A percentile compares a stretch with the other conserved stretches of the same genome.
These are phyloP conservation scores for Arctostaphylos glauca DNA, from an alignment of 148 eudicot genomes.

Conservation along the genomic window DNA sequence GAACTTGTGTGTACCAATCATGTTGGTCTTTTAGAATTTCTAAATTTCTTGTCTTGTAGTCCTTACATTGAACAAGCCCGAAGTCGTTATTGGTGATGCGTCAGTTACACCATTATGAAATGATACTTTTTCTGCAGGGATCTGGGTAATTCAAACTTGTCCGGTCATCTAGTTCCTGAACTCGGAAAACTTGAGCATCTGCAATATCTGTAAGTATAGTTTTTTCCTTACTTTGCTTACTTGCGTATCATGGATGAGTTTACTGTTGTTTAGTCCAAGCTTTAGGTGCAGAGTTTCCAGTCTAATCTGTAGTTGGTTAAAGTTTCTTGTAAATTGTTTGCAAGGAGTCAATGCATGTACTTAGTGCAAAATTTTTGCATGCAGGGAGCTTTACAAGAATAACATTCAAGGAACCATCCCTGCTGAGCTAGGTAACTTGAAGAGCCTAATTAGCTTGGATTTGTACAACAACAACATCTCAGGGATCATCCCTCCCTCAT, in stretches of 20 bases:
- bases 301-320: not conserved
- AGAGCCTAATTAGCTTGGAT: slow-evolving; percentile 81
- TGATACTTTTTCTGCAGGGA: slow-evolving; percentile 52
- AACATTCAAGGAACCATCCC: slow-evolving; percentile 73
- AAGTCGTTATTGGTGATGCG: not conserved
- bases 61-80: not conserved
- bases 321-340: not conserved
- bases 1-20: not conserved
- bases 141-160: slow-evolving; percentile 78
- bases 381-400: slow-evolving; percentile 83
- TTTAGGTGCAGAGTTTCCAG: not conserved
- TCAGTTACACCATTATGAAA: not conserved
- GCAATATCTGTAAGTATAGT: slow-evolving; percentile 72
- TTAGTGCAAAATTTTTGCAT: slow-evolving; percentile 14
- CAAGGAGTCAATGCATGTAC: not conserved
- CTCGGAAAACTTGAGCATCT: slow-evolving; percentile 87
- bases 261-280: not conserved
- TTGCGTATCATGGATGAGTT: not conserved
- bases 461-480: slow-evolving; percentile 73
- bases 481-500: slow-evolving; percentile 59
- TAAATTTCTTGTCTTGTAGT: not conserved
- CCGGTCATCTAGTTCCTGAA: slow-evolving; percentile 87
- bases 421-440: slow-evolving; percentile 67
- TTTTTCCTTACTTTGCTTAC: not conserved
- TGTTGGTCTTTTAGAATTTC: not conserved